Base-by-base conservation (phyloP, 75 land plant species). In the Picea glauca region DNA sequence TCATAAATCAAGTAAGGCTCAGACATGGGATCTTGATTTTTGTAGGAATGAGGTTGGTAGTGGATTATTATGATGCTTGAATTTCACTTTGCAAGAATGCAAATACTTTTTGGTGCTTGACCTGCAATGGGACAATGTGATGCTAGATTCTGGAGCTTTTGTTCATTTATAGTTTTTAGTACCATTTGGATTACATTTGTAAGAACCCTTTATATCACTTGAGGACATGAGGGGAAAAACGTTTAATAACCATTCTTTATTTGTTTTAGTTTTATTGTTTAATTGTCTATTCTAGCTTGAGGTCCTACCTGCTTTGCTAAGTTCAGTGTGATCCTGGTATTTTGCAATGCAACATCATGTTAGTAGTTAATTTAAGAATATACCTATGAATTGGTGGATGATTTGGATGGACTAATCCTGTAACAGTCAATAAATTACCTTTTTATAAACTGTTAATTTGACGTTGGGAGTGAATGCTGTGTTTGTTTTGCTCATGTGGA, bases 21-120 rank as follows among this genome's bases (percentile, higher is more conserved):
- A 35, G 74, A 11, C 21, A 18, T 38, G 74, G 74, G 74, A 70
- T 43, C 74, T 46, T 70, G 23, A 7, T 43, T 70, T 70, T 70
- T 40, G 74, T 70, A 70, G 74, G 46, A 70, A 70, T 43, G 74
- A 70, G 74, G 74, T 9, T 43, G 9, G n/a, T 70, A 12, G 26
- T 43, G 74, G 73, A 26, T 43, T 43, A n/a, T 40, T 9, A 20
- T 3, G 54, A 70, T 21, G 21, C 43, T 70, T 70, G 74, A 43
- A 70, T 70, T 40, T 20, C n/a, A 70, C 23, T 40, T 43, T 43
- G 74, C 74, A 70, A 40, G 13, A 70, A 70, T 18, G 0, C 23
- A 43, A 43, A 43, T 9, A 13, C 74, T 70, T 17, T 70, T n/a
- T 66, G 43, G 74, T 8, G 54, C 50, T 70, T 70, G 74, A 66